Conservation (phyloP, 208 protist genomes). For the Angomonas deanei region DNA sequence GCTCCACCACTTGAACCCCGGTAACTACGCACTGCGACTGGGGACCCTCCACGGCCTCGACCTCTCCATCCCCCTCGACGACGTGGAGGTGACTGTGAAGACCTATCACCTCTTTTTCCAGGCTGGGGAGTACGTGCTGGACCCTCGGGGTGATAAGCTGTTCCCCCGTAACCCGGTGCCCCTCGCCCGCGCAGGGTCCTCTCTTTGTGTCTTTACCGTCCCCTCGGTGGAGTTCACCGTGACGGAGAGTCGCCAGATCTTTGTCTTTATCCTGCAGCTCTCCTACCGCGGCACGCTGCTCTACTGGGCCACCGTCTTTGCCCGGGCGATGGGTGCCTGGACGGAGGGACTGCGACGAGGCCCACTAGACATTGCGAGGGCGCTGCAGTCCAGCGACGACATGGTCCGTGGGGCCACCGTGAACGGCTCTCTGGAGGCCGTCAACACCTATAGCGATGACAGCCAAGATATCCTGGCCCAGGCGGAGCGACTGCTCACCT, state of each 20-base stretch:
- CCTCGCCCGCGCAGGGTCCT: slow-evolving; percentile 20
- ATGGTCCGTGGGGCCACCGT: slow-evolving; percentile 27
- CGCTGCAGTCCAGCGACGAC: slow-evolving; percentile 29
- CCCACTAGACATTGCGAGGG: slow-evolving; percentile 36
- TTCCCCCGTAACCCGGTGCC: slow-evolving; percentile 17
- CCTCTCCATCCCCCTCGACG: slow-evolving; percentile 38
- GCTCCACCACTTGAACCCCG: slow-evolving; percentile 19
- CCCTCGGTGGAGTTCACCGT: slow-evolving; percentile 45
- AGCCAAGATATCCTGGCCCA: slow-evolving; percentile 27
- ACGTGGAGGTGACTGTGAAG: slow-evolving; percentile 38
- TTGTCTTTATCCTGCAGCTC: slow-evolving; percentile 45
- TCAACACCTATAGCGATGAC: neutral
- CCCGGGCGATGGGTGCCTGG: slow-evolving; percentile 26
- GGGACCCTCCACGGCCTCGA: slow-evolving; percentile 40
- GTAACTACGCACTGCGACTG: slow-evolving; percentile 37
- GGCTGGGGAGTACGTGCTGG: slow-evolving; percentile 34
- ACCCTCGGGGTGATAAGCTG: slow-evolving; percentile 26
- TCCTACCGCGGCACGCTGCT: slow-evolving; percentile 35
- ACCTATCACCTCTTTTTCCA: slow-evolving; percentile 52
- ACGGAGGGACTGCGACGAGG: slow-evolving; percentile 32
- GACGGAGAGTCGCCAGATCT: slow-evolving; percentile 29
- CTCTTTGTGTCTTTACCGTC: slow-evolving; percentile 29
- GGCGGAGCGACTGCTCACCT: slow-evolving; percentile 25
- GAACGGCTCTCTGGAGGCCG: slow-evolving; percentile 30
- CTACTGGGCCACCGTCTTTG: slow-evolving; percentile 50